These are phyloP conservation scores for Casuarina cunninghamiana DNA, from an alignment of 306 rosid species.

Conservation along the genomic window DNA sequence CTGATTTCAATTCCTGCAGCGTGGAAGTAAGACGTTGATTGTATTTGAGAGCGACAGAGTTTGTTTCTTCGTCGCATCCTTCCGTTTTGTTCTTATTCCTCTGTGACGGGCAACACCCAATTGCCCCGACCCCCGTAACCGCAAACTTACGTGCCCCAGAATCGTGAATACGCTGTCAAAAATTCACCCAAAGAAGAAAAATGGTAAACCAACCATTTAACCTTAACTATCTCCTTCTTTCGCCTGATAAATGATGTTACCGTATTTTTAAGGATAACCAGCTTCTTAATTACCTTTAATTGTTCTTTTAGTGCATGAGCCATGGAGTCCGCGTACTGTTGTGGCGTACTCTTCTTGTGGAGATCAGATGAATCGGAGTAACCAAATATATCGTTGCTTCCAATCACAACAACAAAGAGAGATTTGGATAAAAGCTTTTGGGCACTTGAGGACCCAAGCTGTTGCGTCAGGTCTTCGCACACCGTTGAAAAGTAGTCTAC, in stretches of 20 bases:
- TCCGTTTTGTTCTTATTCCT: constrained; percentile 41
- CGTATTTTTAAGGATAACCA: too few relatives aligned
- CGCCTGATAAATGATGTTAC: too few relatives aligned
- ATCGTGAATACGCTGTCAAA: constrained; percentile 53
- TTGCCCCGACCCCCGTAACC: constrained; percentile 48
- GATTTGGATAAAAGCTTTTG: constrained; percentile 55
- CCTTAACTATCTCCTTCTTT: too few relatives aligned
- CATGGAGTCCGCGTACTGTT: constrained; percentile 54
- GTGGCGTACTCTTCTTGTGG: constrained; percentile 38
- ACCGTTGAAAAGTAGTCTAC: constrained; percentile 49
- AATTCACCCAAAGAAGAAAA: background rate
- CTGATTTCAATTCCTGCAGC: constrained; percentile 43
- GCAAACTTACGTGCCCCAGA: constrained; percentile 69
- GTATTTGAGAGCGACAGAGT: constrained; percentile 35
- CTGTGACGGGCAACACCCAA: constrained; percentile 71
- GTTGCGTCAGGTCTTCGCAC: constrained; percentile 28
- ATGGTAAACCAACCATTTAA: background rate
- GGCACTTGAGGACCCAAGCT: constrained; percentile 37
- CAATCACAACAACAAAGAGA: constrained; percentile 58
- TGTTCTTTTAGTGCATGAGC: constrained; percentile 43
- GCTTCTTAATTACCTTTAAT: constrained; percentile 42
- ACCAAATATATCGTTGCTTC: constrained; percentile 73
- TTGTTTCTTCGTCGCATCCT: constrained; percentile 52
- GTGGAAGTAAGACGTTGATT: constrained; percentile 47
- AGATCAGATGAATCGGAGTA: constrained; percentile 46